Base-by-base conservation (phyloP, 2,329 filamentous ascomycete genomes). In the Neofusicoccum umdonicola region DNA sequence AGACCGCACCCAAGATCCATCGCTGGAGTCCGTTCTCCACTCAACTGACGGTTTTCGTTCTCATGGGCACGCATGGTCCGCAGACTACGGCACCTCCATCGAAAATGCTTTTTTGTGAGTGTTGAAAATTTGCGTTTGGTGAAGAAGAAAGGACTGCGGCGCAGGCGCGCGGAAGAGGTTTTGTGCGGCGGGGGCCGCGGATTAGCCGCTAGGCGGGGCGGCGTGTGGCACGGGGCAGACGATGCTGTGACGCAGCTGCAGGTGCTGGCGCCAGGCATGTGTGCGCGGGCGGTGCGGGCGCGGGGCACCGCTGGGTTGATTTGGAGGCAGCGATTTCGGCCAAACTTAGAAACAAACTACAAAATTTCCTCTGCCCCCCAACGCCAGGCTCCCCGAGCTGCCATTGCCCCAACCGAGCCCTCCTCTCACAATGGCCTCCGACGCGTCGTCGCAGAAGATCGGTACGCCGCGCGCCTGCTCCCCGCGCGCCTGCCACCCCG, bases 1-100 rank as follows among this genome's bases (percentile, higher is more conserved):
- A 77, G 79, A 84, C 81, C 83, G 83, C 83, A 85, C 83, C 83
- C 83, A 85, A 84, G 82, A 84, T 81, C 82, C 76, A 81, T 78
- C 77, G 71, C 68, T 73, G 66, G 67, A 69, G 65, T 74, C 79
- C 77, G 70, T 69, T 84, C 82, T 84, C 77, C 82, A 84, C 83
- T 82, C 81, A 79, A 77, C 80, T 78, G 81, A 84, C 82, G 82
- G 83, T 84, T 84, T 83, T 82, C 82, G 76, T 82, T 80, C 79
- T 85, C 83, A 84, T 84, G 77, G 81, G 80, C 78, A 51, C 75
- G 74, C 74, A 75, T 65, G 72, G 69, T 70, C 72, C 70, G 66
- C 67, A 69, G 73, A 74, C 69, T 71, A 73, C 71, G 74, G 73
- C 71, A 72, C 77, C 78, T 83, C 81, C 70, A 80, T 79, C 76